Conservation (phyloP, 169 alveolate genomes). For the Plasmodium coatneyi region DNA sequence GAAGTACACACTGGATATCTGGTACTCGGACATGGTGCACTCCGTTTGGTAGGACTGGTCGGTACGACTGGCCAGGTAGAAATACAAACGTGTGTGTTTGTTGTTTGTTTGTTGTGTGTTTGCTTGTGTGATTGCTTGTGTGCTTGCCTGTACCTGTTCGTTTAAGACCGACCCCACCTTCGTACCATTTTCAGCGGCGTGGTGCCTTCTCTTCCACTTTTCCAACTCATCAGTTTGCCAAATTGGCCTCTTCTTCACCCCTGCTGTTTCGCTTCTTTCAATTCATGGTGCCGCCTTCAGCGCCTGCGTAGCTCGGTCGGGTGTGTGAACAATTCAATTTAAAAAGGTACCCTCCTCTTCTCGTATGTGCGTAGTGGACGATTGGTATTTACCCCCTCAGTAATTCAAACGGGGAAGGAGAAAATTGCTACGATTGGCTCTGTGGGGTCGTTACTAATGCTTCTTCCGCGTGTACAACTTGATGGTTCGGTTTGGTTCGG, state of each 20-base stretch:
- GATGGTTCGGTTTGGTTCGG: background rate
- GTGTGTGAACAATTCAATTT: background rate
- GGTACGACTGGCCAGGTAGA: background rate
- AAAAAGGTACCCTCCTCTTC: background rate
- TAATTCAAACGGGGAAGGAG: background rate
- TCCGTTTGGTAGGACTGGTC: background rate
- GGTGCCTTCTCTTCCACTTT: background rate
- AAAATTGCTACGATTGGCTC: background rate
- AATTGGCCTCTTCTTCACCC: background rate
- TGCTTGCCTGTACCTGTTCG: background rate
- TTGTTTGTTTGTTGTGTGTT: no score
- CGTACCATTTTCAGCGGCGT: background rate
- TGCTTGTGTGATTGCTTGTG: background rate
- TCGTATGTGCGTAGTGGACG: background rate
- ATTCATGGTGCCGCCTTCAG: background rate
- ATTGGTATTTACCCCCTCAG: background rate
- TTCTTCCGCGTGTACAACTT: background rate
- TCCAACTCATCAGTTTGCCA: background rate
- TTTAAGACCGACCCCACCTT: background rate
- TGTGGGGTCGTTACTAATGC: background rate
- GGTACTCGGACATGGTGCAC: slow-evolving; percentile 62
- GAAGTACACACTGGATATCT: slow-evolving; percentile 39
- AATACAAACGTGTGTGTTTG: background rate
- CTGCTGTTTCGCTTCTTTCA: background rate
- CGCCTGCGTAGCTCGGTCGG: background rate